phyloP scores from a whole-genome alignment of 2,329 filamentous ascomycete species.

The Fusarium sp. region DNA sequence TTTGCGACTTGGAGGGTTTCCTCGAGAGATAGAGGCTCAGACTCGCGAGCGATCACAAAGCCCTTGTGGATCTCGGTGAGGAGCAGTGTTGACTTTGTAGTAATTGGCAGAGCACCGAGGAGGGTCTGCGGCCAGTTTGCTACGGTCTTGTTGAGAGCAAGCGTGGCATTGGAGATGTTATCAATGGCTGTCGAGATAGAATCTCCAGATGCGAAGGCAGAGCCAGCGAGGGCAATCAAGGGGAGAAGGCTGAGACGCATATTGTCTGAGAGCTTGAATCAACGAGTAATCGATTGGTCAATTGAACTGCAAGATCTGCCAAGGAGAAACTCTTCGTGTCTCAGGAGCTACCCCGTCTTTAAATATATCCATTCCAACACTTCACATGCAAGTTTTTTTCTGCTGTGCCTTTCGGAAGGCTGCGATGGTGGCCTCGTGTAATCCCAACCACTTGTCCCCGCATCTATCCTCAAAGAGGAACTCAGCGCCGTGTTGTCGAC shows the following conservation, averaged over 20 bases:
- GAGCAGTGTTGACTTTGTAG: constrained; percentile 54
- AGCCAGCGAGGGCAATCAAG: constrained; percentile 39
- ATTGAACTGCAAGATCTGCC: constrained; percentile 28
- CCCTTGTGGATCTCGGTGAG: constrained; percentile 56
- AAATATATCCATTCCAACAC: constrained; percentile 21
- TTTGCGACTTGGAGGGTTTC: constrained; percentile 56
- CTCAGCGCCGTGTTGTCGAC: constrained; percentile 22
- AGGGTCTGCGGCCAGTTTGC: constrained; percentile 55
- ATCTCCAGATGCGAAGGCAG: constrained; percentile 50
- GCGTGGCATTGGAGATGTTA: constrained; percentile 51
- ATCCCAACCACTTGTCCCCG: constrained; percentile 34
- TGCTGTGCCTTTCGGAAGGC: constrained; percentile 28
- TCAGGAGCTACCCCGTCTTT: constrained; percentile 19
- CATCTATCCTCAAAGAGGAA: constrained; percentile 42
- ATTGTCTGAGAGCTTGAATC: constrained; percentile 22
- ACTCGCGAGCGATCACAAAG: constrained; percentile 53
- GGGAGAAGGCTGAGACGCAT: constrained; percentile 46
- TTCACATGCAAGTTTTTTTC: constrained; percentile 32
- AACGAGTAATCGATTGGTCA: constrained; percentile 35
- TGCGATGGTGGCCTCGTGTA: constrained; percentile 36
- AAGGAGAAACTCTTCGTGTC: constrained; percentile 6
- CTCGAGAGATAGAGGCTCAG: constrained; percentile 53
- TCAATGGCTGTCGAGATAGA: constrained; percentile 53
- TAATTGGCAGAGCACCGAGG: constrained; percentile 56
- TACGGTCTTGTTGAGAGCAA: constrained; percentile 52